Evolutionary conservation across 306 rosid genomes (phyloP).

Genomic region (Cicer judaicum): DNA sequence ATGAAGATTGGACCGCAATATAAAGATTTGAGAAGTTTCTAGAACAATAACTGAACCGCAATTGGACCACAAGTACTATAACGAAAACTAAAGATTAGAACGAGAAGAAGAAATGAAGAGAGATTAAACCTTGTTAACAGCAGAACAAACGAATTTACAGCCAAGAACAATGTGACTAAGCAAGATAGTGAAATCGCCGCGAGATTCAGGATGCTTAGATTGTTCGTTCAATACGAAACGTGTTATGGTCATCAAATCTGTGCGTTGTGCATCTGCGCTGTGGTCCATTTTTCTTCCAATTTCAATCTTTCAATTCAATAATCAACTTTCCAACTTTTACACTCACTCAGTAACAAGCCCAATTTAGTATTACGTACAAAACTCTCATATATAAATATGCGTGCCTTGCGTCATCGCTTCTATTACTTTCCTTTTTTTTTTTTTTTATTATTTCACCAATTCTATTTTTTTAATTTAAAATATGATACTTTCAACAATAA

Average conservation of each 20-base stretch:
- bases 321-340: too few relatives aligned
- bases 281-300: slow-evolving; percentile 60
- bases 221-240: slow-evolving; percentile 92
- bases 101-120: neutral
- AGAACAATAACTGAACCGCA: too few relatives aligned
- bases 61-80: too few relatives aligned
- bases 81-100: neutral
- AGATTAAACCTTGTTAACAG: slow-evolving; percentile 76
- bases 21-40: neutral
- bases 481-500: too few relatives aligned
- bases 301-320: neutral
- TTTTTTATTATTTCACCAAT: too few relatives aligned
- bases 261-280: slow-evolving; percentile 81
- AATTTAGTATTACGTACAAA: too few relatives aligned
- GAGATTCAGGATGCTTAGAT: slow-evolving; percentile 80
- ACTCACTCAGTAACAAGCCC: too few relatives aligned
- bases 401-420: too few relatives aligned
- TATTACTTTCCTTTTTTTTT: too few relatives aligned
- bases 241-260: slow-evolving; percentile 96
- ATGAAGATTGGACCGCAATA: too few relatives aligned
- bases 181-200: slow-evolving; percentile 93
- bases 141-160: slow-evolving; percentile 92
- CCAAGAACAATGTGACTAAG: slow-evolving; percentile 97
- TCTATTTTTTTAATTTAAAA: too few relatives aligned
- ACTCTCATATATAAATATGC: too few relatives aligned